Evolutionary conservation across 176 grass and related monocot genomes (phyloP), one percentile per base, ranked within the genome.

Genomic region (Stipa capillata): DNA sequence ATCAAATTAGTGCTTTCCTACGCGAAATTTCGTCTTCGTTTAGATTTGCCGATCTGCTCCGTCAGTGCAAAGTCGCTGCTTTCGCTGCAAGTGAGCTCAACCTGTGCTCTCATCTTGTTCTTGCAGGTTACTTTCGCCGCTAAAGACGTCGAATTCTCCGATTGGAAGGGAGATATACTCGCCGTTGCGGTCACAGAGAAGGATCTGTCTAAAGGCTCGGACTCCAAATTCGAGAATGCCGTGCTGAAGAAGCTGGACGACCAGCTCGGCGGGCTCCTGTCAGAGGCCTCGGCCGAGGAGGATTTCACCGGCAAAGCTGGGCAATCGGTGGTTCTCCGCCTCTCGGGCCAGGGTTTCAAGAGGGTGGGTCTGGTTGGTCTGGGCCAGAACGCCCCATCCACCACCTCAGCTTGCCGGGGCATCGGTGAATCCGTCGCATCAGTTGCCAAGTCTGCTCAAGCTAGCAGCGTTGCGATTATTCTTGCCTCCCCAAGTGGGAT

Each of bases 121-220:
- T 42, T 68, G 73, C 13, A 98, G 96, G 79, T 98, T 65, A 66
- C 78, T 3, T 98, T 98, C 51, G 76, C 92, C 4, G 90, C 88
- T 0, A 91, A 94, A 54, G 90, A 93, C 53, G n/a, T 89, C 43
- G 88, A 98, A 62, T 91, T 89, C 87, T 89, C 81, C 2, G 87
- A 91, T 15, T 98, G 92, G 92, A 93, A 94, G 69, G 95, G 95
- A 43, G 95, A 98, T 59, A 74, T 98, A 36, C 92, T 98, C 47
- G 81, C 85, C 5, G 81, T 98, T 7, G 96, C 88, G 7, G 96
- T 98, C 51, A 91, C 92, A 2, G 96, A 98, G 63, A 94, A 95
- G 59, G 96, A 98, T 74, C 84, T 98, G 73, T 78, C 74, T 8
- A 98, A 89, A 78, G 95, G 90, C 0, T 59, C 87, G 1, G 78